Evolutionary conservation across 2,329 filamentous ascomycete genomes (phyloP), one percentile per base, ranked within the genome.

Genomic region (Lachnellula suecica): DNA sequence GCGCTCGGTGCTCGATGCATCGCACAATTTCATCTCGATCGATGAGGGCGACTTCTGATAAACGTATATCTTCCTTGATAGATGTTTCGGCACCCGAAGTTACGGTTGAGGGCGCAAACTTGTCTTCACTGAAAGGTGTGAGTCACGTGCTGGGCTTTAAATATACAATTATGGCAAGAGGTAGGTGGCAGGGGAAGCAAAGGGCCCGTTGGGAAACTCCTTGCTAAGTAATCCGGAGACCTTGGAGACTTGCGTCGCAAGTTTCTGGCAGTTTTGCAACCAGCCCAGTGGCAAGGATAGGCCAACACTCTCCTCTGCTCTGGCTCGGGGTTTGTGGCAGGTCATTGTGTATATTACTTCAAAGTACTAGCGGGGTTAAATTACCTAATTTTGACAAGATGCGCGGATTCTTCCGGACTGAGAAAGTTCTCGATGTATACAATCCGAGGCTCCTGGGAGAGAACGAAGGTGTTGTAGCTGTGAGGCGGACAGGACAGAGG

Each of bases 351-450:
- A n/a, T n/a, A 35, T 35, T 2, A 35, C 15, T 35, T 2, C 10
- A 35, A 35, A 35, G 29, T 13, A 22, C 17, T n/a, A 24, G n/a
- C 24, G n/a, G 20, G 44, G 20, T 41, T 11, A 17, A 51, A 59
- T 52, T 70, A 83, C 81, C 80, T 83, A 44, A 79, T 69, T 4
- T 70, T 62, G 7, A 84, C 67, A 25, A 83, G 65, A 59, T 80
- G 72, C n/a, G 72, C 65, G 11, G 72, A 72, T 63, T 84, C 81
- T 1, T 66, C 59, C 1, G 61, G 61, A 15, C 70, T 74, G 31
- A 84, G 54, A 62, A 84, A 84, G 31, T 72, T 70, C 61, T 82
- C 78, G 43, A 85, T 75, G 63, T 84, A 84, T 15, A 84, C 71
- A 6, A 85, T 71, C 54, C 85, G 64, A 2, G 82, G 82, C 41